These are phyloP conservation scores for Phytopythium montanum DNA, from an alignment of 352 stramenopile genomes.

Conservation along the genomic window DNA sequence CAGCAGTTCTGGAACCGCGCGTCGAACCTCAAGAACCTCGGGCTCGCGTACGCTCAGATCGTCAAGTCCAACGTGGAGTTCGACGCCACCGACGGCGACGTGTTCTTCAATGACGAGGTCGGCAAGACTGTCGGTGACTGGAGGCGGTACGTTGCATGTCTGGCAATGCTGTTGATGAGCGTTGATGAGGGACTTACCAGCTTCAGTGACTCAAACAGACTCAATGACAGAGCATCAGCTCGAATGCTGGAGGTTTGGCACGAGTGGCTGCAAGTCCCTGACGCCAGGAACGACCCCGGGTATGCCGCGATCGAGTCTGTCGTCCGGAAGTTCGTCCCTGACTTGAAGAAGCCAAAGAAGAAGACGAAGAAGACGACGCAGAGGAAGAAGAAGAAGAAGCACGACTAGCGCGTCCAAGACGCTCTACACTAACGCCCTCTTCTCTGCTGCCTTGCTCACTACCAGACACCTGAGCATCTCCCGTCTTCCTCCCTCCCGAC, in stretches of 20 bases:
- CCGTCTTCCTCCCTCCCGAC: too few relatives aligned
- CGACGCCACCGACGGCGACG: slow-evolving; percentile 15
- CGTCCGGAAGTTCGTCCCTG: slow-evolving; percentile 44
- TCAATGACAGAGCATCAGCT: slow-evolving; percentile 59
- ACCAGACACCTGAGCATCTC: slow-evolving; percentile 5
- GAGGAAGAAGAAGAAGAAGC: slow-evolving; percentile 3
- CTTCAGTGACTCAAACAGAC: slow-evolving; percentile 18
- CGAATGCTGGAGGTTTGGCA: slow-evolving; percentile 74
- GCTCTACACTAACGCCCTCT: background rate
- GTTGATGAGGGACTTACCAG: background rate
- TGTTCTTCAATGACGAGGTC: slow-evolving; percentile 49
- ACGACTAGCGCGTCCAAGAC: background rate
- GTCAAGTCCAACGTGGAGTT: slow-evolving; percentile 77
- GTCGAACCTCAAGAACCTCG: slow-evolving; percentile 91
- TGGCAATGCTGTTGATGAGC: background rate
- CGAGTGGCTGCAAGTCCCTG: slow-evolving; percentile 47
- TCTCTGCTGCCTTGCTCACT: background rate
- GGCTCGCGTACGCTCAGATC: slow-evolving; percentile 92
- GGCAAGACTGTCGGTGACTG: slow-evolving; percentile 31
- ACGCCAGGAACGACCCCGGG: slow-evolving; percentile 40
- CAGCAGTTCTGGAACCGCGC: slow-evolving; percentile 53
- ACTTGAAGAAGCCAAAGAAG: background rate
- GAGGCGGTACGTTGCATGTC: slow-evolving; percentile 38
- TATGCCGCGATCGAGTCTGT: slow-evolving; percentile 47
- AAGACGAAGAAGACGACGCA: background rate